These are phyloP conservation scores for Odontarrhena argentea DNA, from an alignment of 345 rosid genomes.

Conservation along the genomic window DNA sequence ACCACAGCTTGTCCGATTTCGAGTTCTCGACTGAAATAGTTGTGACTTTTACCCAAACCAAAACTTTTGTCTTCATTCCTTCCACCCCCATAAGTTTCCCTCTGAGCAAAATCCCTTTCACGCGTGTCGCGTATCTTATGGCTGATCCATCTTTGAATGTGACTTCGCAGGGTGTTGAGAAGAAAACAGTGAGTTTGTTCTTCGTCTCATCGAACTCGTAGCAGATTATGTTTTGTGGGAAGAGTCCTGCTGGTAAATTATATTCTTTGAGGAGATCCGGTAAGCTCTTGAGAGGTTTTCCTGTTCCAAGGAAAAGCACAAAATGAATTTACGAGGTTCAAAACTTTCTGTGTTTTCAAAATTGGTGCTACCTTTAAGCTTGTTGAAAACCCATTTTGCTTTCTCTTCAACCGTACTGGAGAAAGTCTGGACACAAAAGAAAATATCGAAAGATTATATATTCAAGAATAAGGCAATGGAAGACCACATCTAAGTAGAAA, in stretches of 20 bases:
- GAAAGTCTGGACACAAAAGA: slow-evolving; percentile 56
- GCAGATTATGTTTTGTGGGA: slow-evolving; percentile 81
- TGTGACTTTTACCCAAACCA: slow-evolving; percentile 93
- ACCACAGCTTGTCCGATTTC: slow-evolving; percentile 93
- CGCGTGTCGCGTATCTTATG: slow-evolving; percentile 76
- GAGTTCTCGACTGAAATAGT: slow-evolving; percentile 68
- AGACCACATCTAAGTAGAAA: background rate
- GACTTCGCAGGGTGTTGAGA: slow-evolving; percentile 76
- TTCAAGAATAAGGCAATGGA: background rate
- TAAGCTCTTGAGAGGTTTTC: slow-evolving; percentile 75
- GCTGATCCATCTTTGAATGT: slow-evolving; percentile 84
- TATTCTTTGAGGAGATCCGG: slow-evolving; percentile 85
- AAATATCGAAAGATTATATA: background rate
- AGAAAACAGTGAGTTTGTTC: slow-evolving; percentile 76
- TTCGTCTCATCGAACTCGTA: slow-evolving; percentile 89
- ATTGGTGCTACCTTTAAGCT: slow-evolving; percentile 69
- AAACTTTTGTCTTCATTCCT: slow-evolving; percentile 95
- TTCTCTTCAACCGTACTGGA: slow-evolving; percentile 94
- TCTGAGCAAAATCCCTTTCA: slow-evolving; percentile 69
- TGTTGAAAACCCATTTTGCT: slow-evolving; percentile 97
- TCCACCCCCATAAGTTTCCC: slow-evolving; percentile 82
- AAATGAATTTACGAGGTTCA: background rate
- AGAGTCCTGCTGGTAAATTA: slow-evolving; percentile 87
- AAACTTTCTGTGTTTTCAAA: background rate
- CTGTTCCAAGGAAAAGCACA: slow-evolving; percentile 39